A percentile compares a stretch with the other conserved stretches of the same genome.
phyloP scores from a whole-genome alignment of 2,329 filamentous ascomycete genomes.

The Aspergillus hiratsukae region DNA sequence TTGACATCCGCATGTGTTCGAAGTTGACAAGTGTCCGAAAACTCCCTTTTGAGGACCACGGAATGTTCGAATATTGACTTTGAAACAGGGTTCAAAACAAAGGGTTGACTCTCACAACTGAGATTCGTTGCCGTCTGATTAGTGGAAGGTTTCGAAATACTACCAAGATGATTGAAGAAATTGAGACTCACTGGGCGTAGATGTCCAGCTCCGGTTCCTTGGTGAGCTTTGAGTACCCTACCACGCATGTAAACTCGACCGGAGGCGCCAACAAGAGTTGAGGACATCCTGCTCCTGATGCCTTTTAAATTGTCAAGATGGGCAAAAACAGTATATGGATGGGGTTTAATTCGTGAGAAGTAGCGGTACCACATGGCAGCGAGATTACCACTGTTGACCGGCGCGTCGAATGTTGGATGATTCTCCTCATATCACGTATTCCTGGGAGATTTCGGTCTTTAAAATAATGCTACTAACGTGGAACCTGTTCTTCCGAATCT shows the following conservation, averaged over 20 bases:
- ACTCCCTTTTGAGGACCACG: neutral
- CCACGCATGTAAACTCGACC: neutral
- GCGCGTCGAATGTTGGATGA: constrained; percentile 5
- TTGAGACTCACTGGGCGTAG: neutral
- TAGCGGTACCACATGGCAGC: neutral
- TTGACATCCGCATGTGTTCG: neutral
- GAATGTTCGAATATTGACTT: neutral
- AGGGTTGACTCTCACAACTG: neutral
- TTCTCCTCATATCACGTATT: no score
- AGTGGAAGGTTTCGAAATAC: neutral
- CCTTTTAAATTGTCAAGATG: neutral
- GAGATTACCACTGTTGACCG: no score
- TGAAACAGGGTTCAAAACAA: neutral
- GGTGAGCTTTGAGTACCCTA: neutral
- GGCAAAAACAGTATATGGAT: neutral
- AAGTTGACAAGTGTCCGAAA: neutral
- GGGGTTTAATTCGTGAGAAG: neutral
- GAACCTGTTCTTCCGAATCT: neutral
- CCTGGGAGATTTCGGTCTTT: no score
- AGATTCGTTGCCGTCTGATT: neutral
- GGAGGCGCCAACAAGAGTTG: neutral
- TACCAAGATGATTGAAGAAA: neutral
- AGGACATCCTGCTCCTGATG: neutral
- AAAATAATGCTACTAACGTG: neutral
- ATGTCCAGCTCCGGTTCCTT: neutral